Percentiles rank a stretch among this genome's conserved stretches.
Evolutionary conservation across 352 stramenopile species (phyloP).

Genomic region (Globisporangium splendens): DNA sequence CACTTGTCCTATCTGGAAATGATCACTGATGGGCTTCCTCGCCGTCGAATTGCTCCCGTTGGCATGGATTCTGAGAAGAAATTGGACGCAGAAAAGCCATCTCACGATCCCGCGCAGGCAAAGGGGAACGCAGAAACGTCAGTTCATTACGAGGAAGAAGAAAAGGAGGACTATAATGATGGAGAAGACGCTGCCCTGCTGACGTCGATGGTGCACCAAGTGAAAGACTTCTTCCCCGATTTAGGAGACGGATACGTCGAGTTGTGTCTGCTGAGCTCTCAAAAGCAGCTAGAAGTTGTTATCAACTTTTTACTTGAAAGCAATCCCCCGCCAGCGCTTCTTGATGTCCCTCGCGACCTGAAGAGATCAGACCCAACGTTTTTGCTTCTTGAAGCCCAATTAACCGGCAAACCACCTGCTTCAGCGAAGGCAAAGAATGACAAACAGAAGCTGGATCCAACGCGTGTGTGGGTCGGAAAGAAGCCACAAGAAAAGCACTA

Average conservation of each 20-base stretch:
- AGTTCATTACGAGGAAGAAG: slow-evolving; percentile 6
- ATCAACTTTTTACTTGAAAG: slow-evolving; percentile 61
- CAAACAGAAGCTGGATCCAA: slow-evolving; percentile 42
- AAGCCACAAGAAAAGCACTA: slow-evolving; percentile 55
- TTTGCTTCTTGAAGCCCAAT: slow-evolving; percentile 20
- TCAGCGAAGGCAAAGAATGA: slow-evolving; percentile 4
- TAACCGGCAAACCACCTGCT: slow-evolving; percentile 16
- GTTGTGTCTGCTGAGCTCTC: slow-evolving; percentile 44
- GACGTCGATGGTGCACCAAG: slow-evolving; percentile 38
- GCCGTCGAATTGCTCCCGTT: slow-evolving; percentile 25
- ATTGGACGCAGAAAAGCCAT: no score
- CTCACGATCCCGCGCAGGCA: neutral
- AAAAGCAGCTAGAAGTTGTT: slow-evolving; percentile 43
- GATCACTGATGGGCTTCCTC: slow-evolving; percentile 59
- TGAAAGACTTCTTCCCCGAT: slow-evolving; percentile 60
- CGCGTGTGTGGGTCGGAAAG: slow-evolving; percentile 61
- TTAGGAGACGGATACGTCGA: slow-evolving; percentile 62
- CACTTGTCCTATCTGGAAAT: slow-evolving; percentile 71
- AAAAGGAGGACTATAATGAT: neutral
- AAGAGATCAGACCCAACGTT: slow-evolving; percentile 29
- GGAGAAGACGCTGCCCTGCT: slow-evolving; percentile 11
- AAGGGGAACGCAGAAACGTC: slow-evolving; percentile 9
- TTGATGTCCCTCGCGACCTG: slow-evolving; percentile 28
- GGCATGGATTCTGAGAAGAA: slow-evolving; percentile 4
- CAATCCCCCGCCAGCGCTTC: slow-evolving; percentile 33